Percentiles rank a stretch among this genome's conserved stretches.
Conservation (phyloP, 1,139 yeast species). For the Sugiyamaella castrensis region DNA sequence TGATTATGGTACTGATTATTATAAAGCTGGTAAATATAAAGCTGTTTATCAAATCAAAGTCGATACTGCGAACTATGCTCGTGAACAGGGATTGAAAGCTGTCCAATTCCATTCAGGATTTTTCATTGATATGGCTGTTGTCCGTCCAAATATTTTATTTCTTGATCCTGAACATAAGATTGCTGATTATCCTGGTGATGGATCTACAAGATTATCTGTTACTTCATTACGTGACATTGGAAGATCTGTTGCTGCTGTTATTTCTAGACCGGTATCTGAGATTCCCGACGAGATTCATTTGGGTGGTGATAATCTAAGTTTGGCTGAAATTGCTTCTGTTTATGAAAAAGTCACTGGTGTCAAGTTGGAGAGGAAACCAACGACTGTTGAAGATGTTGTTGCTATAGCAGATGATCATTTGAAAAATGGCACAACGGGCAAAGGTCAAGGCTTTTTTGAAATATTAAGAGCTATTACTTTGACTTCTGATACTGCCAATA, state of each 20-base stretch:
- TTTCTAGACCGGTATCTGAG: slow-evolving; percentile 39
- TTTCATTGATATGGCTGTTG: slow-evolving; percentile 40
- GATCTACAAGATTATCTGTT: slow-evolving; percentile 34
- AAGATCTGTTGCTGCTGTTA: slow-evolving; percentile 44
- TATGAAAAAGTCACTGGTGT: slow-evolving; percentile 46
- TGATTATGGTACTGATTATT: slow-evolving; percentile 54
- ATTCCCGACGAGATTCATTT: slow-evolving; percentile 50
- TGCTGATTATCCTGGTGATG: slow-evolving; percentile 35
- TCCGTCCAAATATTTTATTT: slow-evolving; percentile 8
- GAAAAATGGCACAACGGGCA: slow-evolving; percentile 18
- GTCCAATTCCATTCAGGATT: slow-evolving; percentile 48
- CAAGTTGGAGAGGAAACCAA: slow-evolving; percentile 36
- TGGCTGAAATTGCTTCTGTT: slow-evolving; percentile 41
- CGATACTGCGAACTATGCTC: slow-evolving; percentile 42
- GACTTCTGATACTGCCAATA: slow-evolving; percentile 40
- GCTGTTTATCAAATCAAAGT: slow-evolving; percentile 43
- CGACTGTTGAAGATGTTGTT: slow-evolving; percentile 38
- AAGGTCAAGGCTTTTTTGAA: slow-evolving; percentile 16
- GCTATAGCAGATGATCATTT: slow-evolving; percentile 34
- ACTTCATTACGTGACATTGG: slow-evolving; percentile 50
- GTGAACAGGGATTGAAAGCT: slow-evolving; percentile 50
- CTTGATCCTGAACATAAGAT: slow-evolving; percentile 21
- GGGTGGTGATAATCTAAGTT: slow-evolving; percentile 43
- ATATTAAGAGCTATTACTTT: slow-evolving; percentile 38
- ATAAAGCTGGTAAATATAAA: slow-evolving; percentile 35